Percentiles rank a stretch among this genome's conserved stretches.
phyloP scores from a whole-genome alignment of 1,284 basidiomycete genomes.

The Cutaneotrichosporon cavernicola region DNA sequence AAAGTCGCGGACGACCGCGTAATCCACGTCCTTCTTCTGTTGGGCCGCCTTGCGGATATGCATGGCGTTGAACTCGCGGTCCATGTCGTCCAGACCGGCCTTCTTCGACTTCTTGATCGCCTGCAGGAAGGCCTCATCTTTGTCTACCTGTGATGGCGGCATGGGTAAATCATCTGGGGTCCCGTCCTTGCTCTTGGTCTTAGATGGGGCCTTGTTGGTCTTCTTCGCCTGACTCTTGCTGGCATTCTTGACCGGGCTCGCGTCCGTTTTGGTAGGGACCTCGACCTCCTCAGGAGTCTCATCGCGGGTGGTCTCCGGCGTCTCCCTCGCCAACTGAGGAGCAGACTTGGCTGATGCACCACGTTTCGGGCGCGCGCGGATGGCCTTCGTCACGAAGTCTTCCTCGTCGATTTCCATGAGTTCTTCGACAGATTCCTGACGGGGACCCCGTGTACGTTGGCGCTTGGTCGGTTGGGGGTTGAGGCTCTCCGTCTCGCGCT shows the following conservation, averaged over 20 bases:
- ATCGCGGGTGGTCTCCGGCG: slow-evolving; percentile 4
- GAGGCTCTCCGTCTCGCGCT: slow-evolving; percentile 22
- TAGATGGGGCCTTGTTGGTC: neutral
- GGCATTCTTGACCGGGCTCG: slow-evolving; percentile 2
- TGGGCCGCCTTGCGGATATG: slow-evolving; percentile 62
- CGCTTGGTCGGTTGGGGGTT: slow-evolving; percentile 14
- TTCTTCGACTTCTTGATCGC: slow-evolving; percentile 41
- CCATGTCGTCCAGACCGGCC: slow-evolving; percentile 61
- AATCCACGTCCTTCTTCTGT: slow-evolving; percentile 34
- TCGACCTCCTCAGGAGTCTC: slow-evolving; percentile 29
- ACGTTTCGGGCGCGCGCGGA: slow-evolving; percentile 11
- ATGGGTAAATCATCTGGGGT: neutral
- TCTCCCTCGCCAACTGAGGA: neutral
- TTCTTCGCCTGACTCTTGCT: slow-evolving; percentile 1
- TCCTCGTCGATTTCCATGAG: slow-evolving; percentile 39
- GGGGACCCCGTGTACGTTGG: neutral
- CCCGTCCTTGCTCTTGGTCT: slow-evolving; percentile 13
- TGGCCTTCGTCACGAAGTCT: slow-evolving; percentile 22
- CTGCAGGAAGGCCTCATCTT: slow-evolving; percentile 47
- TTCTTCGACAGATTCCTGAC: neutral
- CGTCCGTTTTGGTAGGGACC: slow-evolving; percentile 3
- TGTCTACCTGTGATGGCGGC: slow-evolving; percentile 25
- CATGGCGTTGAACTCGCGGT: slow-evolving; percentile 78
- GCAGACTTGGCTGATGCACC: slow-evolving; percentile 5
- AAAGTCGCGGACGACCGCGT: slow-evolving; percentile 65